Evolutionary conservation across 352 stramenopile species (phyloP).

Genomic region (Globisporangium paddicum): DNA sequence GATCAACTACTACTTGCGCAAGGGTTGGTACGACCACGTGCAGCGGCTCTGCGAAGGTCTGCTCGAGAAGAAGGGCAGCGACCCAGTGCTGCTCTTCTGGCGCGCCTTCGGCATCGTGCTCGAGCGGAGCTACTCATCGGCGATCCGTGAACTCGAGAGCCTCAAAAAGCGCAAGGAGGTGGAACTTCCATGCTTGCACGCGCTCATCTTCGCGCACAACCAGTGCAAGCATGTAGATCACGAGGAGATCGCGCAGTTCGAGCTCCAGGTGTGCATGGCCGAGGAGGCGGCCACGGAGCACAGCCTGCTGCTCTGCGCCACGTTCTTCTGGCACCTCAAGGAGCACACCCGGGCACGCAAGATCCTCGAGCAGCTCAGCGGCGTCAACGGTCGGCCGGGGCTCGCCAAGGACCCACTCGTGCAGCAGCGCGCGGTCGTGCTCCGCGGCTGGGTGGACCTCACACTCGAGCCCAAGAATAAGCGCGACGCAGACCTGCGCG

Average conservation of each 20-base stretch:
- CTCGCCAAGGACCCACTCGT: slow-evolving; percentile 20
- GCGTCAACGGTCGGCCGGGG: slow-evolving; percentile 15
- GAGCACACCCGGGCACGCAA: slow-evolving; percentile 64
- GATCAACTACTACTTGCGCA: slow-evolving; percentile 87
- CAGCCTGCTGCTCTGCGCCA: slow-evolving; percentile 63
- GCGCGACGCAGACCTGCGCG: slow-evolving; percentile 53
- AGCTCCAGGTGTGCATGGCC: slow-evolving; percentile 76
- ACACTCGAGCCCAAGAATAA: slow-evolving; percentile 66
- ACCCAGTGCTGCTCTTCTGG: slow-evolving; percentile 84
- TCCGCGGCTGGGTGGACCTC: slow-evolving; percentile 76
- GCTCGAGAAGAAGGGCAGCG: slow-evolving; percentile 79
- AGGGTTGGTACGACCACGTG: slow-evolving; percentile 85
- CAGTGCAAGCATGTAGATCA: slow-evolving; percentile 76
- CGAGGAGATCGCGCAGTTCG: slow-evolving; percentile 71
- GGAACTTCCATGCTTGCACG: slow-evolving; percentile 73
- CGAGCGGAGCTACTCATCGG: slow-evolving; percentile 71
- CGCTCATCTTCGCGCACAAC: slow-evolving; percentile 71
- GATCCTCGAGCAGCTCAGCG: slow-evolving; percentile 56
- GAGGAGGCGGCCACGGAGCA: slow-evolving; percentile 57
- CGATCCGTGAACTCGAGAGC: slow-evolving; percentile 82
- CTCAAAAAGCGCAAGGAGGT: slow-evolving; percentile 79
- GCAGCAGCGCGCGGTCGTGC: slow-evolving; percentile 44
- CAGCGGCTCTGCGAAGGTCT: slow-evolving; percentile 75
- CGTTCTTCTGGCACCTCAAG: slow-evolving; percentile 74
- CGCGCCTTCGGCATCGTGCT: slow-evolving; percentile 75